A percentile compares a stretch with the other conserved stretches of the same genome.
Conservation (phyloP, 345 rosid species). For the Hibiscus syriacus region DNA sequence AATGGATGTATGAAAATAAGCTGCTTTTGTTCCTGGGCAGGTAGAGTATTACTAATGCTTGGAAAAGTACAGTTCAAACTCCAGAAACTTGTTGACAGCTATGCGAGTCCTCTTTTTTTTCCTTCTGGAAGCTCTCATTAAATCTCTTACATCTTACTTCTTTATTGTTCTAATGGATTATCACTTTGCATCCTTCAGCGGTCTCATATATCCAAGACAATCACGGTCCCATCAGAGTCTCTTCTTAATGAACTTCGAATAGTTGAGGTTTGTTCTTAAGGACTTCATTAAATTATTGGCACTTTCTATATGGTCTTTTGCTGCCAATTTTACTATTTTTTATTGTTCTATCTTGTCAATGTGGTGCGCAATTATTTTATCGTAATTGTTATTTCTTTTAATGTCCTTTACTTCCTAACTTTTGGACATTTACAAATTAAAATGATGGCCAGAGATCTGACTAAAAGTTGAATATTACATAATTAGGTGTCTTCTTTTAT, state of each 20-base stretch:
- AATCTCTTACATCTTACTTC: neutral
- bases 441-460: neutral
- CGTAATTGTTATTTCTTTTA: neutral
- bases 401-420: neutral
- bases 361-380: neutral
- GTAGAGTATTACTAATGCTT: constrained; percentile 69
- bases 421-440: constrained; percentile 5
- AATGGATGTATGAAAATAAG: constrained; percentile 2
- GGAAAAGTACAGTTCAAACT: constrained; percentile 88
- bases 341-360: neutral
- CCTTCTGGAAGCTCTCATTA: constrained; percentile 1
- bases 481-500: neutral
- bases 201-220: constrained; percentile 69
- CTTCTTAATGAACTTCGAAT: constrained; percentile 93
- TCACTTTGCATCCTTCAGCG: constrained; percentile 48
- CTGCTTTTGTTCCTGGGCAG: constrained; percentile 36
- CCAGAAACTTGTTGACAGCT: constrained; percentile 77
- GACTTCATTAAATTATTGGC: neutral
- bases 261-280: constrained; percentile 73
- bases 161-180: constrained; percentile 6
- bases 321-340: neutral
- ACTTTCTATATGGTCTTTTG: constrained; percentile 5
- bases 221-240: constrained; percentile 84
- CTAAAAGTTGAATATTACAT: neutral
- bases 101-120: constrained; percentile 44